Percentiles rank a stretch among this genome's conserved stretches.
Conservation (phyloP, 768 basidiomycete genomes). For the Leccinum obscurum region DNA sequence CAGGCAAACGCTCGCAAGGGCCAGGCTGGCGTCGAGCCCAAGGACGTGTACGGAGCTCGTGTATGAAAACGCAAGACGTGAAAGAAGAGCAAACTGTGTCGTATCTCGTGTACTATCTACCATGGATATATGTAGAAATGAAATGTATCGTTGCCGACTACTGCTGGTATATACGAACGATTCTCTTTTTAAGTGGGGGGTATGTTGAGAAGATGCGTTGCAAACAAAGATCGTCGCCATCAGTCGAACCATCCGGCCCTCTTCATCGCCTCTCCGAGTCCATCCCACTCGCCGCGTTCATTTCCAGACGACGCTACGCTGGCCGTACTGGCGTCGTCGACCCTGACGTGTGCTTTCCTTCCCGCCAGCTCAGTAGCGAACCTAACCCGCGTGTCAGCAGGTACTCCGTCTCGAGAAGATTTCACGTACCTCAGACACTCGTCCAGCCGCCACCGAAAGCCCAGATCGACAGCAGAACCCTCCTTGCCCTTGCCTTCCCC, state of each 20-base stretch:
- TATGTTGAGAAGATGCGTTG: constrained; percentile 1
- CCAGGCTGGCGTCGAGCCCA: constrained; percentile 70
- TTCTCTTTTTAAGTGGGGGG: background rate
- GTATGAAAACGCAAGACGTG: constrained; percentile 32
- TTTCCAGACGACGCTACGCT: constrained; percentile 18
- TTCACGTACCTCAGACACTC: constrained; percentile 69
- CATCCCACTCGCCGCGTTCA: constrained; percentile 59
- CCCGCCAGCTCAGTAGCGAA: constrained; percentile 86
- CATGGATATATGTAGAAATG: background rate
- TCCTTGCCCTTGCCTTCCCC: constrained; percentile 35
- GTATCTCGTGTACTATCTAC: constrained; percentile 9
- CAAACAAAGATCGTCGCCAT: constrained; percentile 5
- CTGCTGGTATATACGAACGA: background rate
- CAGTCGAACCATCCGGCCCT: constrained; percentile 74
- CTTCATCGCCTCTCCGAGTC: constrained; percentile 72
- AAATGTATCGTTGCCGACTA: background rate
- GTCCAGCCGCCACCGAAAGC: constrained; percentile 73
- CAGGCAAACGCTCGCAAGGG: constrained; percentile 85
- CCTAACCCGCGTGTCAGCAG: constrained; percentile 35
- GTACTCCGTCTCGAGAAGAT: background rate
- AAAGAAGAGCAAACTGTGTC: background rate
- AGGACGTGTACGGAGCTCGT: constrained; percentile 78
- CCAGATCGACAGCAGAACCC: constrained; percentile 30
- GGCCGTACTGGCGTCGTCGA: background rate
- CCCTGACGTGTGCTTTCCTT: constrained; percentile 49